Evolutionary conservation across 345 rosid species (phyloP).

Genomic region (Acer saccharum): DNA sequence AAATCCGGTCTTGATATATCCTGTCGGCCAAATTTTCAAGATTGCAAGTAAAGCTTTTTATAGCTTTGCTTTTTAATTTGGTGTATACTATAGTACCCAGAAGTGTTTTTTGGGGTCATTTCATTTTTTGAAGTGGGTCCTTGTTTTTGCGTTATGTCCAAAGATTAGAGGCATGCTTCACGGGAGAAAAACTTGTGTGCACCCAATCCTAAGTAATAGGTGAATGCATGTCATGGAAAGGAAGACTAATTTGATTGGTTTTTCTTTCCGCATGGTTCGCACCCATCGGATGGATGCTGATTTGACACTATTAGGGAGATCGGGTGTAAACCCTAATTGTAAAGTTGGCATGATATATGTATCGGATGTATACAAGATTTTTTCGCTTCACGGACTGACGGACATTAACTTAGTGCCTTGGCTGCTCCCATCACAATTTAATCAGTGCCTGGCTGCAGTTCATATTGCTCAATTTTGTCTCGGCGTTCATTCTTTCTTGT

Average conservation of each 20-base stretch:
- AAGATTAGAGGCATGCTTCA: slow-evolving; percentile 9
- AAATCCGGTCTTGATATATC: slow-evolving; percentile 51
- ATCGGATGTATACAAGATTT: too few species aligned
- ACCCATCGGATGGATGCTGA: too few species aligned
- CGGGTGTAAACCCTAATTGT: too few species aligned
- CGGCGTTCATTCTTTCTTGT: not conserved
- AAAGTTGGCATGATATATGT: too few species aligned
- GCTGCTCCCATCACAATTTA: not conserved
- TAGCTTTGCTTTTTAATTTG: not conserved
- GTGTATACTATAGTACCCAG: not conserved
- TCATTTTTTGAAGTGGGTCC: slow-evolving; percentile 4
- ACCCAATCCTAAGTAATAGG: too few species aligned
- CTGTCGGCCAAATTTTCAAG: slow-evolving; percentile 35
- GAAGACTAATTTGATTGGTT: too few species aligned
- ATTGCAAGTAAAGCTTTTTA: too few species aligned
- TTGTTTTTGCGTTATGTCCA: slow-evolving; percentile 9
- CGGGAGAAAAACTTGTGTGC: not conserved
- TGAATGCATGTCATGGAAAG: too few species aligned
- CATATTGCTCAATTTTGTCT: not conserved
- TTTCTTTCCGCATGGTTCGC: too few species aligned
- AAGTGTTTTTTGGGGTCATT: not conserved
- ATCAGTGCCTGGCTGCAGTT: slow-evolving; percentile 3
- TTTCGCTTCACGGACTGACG: too few species aligned
- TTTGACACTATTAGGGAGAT: too few species aligned
- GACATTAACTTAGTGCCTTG: not conserved